Evolutionary conservation across 257 asterid species (phyloP).

Genomic region (Nicotiana otophora): DNA sequence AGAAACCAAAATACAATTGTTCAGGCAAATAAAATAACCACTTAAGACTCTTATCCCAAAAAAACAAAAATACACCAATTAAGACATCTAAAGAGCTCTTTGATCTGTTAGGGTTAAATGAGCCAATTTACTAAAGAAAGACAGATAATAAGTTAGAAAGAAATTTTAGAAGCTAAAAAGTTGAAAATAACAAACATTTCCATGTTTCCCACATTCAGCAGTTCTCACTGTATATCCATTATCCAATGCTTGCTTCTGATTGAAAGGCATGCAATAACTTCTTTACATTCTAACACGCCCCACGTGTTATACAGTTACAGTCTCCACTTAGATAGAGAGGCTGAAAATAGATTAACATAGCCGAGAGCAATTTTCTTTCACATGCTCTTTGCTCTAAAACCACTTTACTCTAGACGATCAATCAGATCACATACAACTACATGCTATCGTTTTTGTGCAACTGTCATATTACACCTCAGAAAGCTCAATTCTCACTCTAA

Average conservation of each 20-base stretch:
- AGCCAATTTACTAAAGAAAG: neutral
- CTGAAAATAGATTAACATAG: neutral
- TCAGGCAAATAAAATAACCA: slow-evolving; percentile 2
- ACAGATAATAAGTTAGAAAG: neutral
- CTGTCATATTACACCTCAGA: neutral
- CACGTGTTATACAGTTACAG: no score
- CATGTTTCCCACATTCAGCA: neutral
- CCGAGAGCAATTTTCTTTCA: neutral
- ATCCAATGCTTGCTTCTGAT: neutral
- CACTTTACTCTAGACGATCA: neutral
- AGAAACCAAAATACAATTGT: neutral
- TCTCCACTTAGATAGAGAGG: neutral
- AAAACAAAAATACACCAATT: no score
- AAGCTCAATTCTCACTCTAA: neutral
- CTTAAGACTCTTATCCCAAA: neutral
- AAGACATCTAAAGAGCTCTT: neutral
- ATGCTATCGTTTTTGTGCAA: neutral
- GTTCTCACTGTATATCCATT: neutral
- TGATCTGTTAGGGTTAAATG: neutral
- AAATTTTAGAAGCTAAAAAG: neutral
- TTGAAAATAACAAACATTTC: neutral
- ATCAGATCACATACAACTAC: no score
- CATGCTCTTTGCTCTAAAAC: neutral
- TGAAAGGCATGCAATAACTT: neutral
- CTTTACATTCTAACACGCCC: no score